Base-by-base conservation (phyloP, 768 basidiomycete species). In the Serendipita sp. region DNA sequence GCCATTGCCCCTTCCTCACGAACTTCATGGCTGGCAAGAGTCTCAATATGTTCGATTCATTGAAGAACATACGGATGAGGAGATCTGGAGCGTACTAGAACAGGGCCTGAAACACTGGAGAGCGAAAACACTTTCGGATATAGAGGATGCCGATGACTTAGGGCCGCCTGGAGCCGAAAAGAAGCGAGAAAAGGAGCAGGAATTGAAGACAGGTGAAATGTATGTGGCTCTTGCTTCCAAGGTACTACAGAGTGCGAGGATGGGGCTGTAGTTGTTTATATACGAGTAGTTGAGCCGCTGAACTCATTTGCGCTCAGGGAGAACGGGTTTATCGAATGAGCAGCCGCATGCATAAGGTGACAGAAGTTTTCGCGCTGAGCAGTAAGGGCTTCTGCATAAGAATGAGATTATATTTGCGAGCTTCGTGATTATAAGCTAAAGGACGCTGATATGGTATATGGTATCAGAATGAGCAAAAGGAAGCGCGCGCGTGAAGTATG, bases 11-110 rank as follows among this genome's bases (percentile, higher is more conserved):
- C 78, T 98, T 42, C 95, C 96, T 9, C 91, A 99, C 71, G 79
- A 81, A 56, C 72, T 92, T 62, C 92, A 97, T 69, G 86, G 88
- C 0, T 98, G 96, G 95, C 86, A 89, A 63, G 92, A 97, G 70
- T 80, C 86, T 2, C 96, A 98, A 75, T 99, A 99, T 72, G 89
- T 96, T 56, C 82, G 90, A 45, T 99, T 94, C 93, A 79, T 98
- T 13, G 87, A 90, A 64, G 94, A 96, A 70, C 96, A 97, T 69
- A 76, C 82, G 1, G 82, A 85, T 64, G 80, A 78, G 64, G 95
- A 97, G 70, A 81, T 86, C 5, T 82, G 83, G 80, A 81, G 81
- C 14, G 78, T 98, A 48, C 75, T 99, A 11, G 88, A 93, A 61
- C 80, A 85, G 16, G 86, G 88, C 0, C 74, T 97, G 17, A 70